These are phyloP conservation scores for Chernovozyma sophiae-reginae DNA, from an alignment of 1,139 yeast species.

Conservation along the genomic window DNA sequence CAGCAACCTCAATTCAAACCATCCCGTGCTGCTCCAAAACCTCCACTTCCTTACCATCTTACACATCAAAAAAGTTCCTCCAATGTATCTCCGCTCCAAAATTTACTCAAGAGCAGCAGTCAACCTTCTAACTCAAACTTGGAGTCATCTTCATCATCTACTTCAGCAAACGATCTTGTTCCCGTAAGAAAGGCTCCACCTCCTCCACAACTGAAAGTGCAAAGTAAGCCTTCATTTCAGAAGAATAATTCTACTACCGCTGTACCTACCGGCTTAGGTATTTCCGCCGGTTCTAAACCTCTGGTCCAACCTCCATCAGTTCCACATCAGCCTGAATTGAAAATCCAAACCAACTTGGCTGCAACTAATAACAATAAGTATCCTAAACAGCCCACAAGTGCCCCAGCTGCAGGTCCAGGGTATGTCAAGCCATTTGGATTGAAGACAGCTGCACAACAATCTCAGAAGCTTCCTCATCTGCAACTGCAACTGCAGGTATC, in stretches of 20 bases:
- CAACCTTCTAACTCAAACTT: conserved; percentile 5
- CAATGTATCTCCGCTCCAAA: conserved; percentile 33
- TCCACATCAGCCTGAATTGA: conserved; percentile 33
- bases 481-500: conserved; percentile 8
- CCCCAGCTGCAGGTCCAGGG: conserved; percentile 19
- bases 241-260: conserved; percentile 6
- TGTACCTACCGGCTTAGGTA: conserved; percentile 22
- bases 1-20: conserved; percentile 24
- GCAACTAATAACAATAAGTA: conserved; percentile 11
- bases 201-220: conserved; percentile 23
- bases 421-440: conserved; percentile 20
- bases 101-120: conserved; percentile 19
- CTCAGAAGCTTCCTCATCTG: conserved; percentile 3
- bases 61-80: conserved; percentile 17
- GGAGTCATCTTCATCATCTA: not conserved
- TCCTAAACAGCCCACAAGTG: conserved; percentile 15
- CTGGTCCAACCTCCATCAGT: conserved; percentile 30
- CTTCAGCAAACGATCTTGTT: conserved; percentile 23
- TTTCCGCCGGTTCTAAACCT: conserved; percentile 20
- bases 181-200: conserved; percentile 57
- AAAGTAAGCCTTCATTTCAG: conserved; percentile 4
- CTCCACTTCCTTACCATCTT: conserved; percentile 41
- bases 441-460: conserved; percentile 8
- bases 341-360: conserved; percentile 17
- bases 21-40: conserved; percentile 41